These are phyloP conservation scores for Aspergillus steynii DNA, from an alignment of 495 filamentous ascomycete genomes.

Conservation along the genomic window DNA sequence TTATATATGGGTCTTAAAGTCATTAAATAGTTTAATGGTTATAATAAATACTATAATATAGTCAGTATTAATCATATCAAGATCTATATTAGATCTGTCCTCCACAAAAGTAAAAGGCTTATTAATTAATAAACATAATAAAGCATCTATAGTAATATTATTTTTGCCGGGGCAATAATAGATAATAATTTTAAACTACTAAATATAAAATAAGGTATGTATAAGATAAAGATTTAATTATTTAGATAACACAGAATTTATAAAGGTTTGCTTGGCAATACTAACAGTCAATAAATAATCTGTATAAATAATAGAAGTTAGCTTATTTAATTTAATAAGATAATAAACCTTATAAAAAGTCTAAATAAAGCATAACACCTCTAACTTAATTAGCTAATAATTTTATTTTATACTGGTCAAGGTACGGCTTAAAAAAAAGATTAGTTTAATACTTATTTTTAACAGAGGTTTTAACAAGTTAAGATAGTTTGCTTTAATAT, in stretches of 20 bases:
- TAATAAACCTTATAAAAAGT: too few species aligned
- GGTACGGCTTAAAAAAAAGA: neutral
- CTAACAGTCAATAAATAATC: neutral
- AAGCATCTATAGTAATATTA: neutral
- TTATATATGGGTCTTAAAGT: slow-evolving; percentile 2
- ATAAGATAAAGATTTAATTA: neutral
- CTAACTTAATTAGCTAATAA: neutral
- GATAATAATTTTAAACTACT: neutral
- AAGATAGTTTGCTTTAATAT: neutral
- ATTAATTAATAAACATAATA: neutral
- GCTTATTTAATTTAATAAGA: too few species aligned
- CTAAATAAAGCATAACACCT: too few species aligned
- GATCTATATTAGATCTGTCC: neutral
- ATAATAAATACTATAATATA: neutral
- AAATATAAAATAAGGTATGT: neutral
- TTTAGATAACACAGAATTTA: neutral
- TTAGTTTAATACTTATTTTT: too few species aligned
- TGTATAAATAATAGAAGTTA: too few species aligned
- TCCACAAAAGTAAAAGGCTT: neutral
- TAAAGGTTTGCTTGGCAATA: neutral
- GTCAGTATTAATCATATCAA: neutral
- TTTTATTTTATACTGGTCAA: neutral
- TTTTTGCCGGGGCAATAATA: neutral
- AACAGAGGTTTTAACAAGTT: neutral
- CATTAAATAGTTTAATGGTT: neutral